These are phyloP conservation scores for Colletotrichum tabaci DNA, from an alignment of 2,329 filamentous ascomycete genomes.

Conservation along the genomic window DNA sequence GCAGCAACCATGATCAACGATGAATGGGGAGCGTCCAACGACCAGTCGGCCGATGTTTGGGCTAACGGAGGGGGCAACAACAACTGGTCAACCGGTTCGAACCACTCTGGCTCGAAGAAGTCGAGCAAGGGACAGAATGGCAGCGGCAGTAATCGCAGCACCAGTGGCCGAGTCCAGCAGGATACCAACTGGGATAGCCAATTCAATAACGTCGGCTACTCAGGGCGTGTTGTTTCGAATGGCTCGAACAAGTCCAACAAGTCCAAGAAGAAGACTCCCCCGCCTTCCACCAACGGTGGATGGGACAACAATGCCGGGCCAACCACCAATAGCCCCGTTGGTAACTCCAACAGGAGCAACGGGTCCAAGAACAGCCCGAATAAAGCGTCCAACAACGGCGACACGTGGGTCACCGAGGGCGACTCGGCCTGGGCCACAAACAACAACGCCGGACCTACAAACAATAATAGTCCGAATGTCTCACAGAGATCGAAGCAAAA, in stretches of 20 bases:
- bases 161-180: conserved; percentile 13
- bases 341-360: conserved; percentile 28
- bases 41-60: conserved; percentile 16
- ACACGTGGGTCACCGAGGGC: conserved; percentile 12
- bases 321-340: conserved; percentile 31
- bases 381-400: conserved; percentile 16
- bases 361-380: conserved; percentile 29
- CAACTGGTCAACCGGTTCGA: conserved; percentile 32
- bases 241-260: conserved; percentile 23
- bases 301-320: conserved; percentile 43
- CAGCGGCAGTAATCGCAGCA: conserved; percentile 23
- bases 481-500: conserved; percentile 31
- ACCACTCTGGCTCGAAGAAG: conserved; percentile 37
- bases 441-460: conserved; percentile 34
- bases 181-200: conserved; percentile 29
- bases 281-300: conserved; percentile 22
- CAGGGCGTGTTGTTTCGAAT: conserved; percentile 12
- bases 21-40: conserved; percentile 17
- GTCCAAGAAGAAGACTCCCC: conserved; percentile 13
- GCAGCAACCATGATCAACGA: conserved; percentile 5
- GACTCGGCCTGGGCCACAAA: conserved; percentile 31
- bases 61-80: conserved; percentile 9
- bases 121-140: conserved; percentile 23
- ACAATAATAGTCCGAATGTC: conserved; percentile 26
- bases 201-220: conserved; percentile 37